These are phyloP conservation scores for Bacidia gigantensis DNA, from an alignment of 495 filamentous ascomycete species.

Conservation along the genomic window DNA sequence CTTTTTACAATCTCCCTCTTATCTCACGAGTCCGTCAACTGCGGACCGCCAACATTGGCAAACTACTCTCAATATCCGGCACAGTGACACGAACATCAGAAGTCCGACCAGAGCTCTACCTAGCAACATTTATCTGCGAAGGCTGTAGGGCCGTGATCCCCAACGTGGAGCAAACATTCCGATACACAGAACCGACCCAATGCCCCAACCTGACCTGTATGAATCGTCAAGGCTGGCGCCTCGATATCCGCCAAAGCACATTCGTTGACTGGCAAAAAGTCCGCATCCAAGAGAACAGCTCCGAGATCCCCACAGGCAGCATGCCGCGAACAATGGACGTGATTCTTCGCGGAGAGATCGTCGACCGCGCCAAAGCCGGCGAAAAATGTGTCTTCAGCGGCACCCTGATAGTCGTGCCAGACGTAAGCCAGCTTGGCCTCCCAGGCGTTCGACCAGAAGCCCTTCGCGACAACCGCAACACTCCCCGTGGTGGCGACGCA, in stretches of 20 bases:
- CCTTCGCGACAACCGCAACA: conserved; percentile 64
- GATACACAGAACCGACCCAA: conserved; percentile 91
- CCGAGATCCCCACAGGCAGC: conserved; percentile 94
- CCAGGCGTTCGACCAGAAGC: conserved; percentile 76
- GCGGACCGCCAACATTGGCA: conserved; percentile 80
- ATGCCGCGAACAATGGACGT: conserved; percentile 98
- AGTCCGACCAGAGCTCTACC: conserved; percentile 81
- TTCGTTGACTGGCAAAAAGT: conserved; percentile 99
- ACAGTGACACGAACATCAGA: conserved; percentile 95
- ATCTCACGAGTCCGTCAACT: conserved; percentile 81
- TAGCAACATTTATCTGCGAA: conserved; percentile 89
- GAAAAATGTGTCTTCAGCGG: conserved; percentile 98
- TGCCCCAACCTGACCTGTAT: conserved; percentile 86
- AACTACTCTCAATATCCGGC: conserved; percentile 85
- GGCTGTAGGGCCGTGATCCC: conserved; percentile 64
- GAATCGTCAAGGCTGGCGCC: conserved; percentile 79
- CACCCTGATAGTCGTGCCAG: conserved; percentile 88
- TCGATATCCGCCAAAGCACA: conserved; percentile 92
- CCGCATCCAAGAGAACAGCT: conserved; percentile 91
- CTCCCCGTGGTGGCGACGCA: conserved; percentile 60
- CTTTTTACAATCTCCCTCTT: conserved; percentile 94
- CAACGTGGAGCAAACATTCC: conserved; percentile 94
- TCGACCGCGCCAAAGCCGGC: conserved; percentile 90
- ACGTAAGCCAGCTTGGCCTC: conserved; percentile 88
- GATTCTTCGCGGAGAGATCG: conserved; percentile 94